Evolutionary conservation across 2,329 filamentous ascomycete genomes (phyloP), one percentile per base, ranked within the genome.

Genomic region (Pezicula rhizophila): DNA sequence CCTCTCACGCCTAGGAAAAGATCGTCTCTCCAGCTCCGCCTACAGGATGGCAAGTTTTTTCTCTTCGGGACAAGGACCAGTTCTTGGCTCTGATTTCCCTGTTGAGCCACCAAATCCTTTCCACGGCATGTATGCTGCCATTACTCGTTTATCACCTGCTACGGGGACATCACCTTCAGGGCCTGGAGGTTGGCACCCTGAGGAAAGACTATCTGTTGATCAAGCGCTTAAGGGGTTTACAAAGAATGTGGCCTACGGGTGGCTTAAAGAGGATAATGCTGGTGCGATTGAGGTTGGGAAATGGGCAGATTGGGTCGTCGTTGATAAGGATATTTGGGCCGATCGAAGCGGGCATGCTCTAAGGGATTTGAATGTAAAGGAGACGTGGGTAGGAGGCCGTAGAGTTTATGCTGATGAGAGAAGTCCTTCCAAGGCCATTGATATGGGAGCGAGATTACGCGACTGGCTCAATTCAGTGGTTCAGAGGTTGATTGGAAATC

Each of bases 71-170:
- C 55, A 54, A 5, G 64, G 63, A 0, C 78, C 78, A 4, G 66
- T 86, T 1, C 71, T 88, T 1, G 84, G 84, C 2, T 85, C 80
- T 43, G 84, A 87, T 58, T 87, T 87, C 56, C 84, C 84, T 34
- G 84, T 88, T 7, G 84, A 87, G 61, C 84, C 83, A 2, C 76
- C 82, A 0, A 77, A 79, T 57, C 80, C 84, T 2, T 84, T 85
- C 54, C 76, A 82, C 48, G 84, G 84, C 15, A 79, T 87, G 35
- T 87, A 85, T 57, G 83, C 84, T 3, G 84, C 84, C 2, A 73
- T 85, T 2, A 75, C 82, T 11, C 71, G 84, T 48, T 75, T 74
- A 38, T 80, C 70, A 51, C 84, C 84, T 1, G 70, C 70, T 41
- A 80, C 80, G 0, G 78, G 76, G 0, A 68, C 66, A 2, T 75